Conservation (phyloP, 441 rosid genomes). For the Jatropha podagrica region DNA sequence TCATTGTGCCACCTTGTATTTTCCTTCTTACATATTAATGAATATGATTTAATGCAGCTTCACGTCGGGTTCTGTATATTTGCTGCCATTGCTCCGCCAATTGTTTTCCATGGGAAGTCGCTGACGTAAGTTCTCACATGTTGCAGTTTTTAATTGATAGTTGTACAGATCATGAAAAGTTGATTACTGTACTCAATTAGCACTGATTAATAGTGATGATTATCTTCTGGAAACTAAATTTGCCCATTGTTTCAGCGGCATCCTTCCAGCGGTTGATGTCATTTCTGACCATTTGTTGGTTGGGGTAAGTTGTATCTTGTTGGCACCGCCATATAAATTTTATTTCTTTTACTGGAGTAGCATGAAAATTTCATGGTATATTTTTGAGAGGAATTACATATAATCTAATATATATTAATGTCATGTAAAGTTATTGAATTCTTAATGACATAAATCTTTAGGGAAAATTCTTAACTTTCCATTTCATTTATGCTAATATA, state of each 20-base stretch:
- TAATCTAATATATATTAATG: neutral
- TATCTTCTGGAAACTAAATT: constrained; percentile 15
- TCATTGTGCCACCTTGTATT: neutral
- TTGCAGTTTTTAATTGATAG: neutral
- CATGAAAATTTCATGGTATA: neutral
- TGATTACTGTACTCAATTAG: neutral
- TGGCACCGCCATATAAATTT: neutral
- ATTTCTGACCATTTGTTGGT: constrained; percentile 55
- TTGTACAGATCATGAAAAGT: neutral
- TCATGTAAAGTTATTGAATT: no score
- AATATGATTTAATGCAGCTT: constrained; percentile 44
- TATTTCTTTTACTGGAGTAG: neutral
- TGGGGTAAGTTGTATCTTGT: constrained; percentile 56
- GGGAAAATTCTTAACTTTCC: no score
- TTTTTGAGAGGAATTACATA: neutral
- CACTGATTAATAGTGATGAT: neutral
- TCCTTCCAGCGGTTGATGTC: constrained; percentile 88
- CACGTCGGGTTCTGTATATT: constrained; percentile 86
- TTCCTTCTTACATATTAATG: constrained; percentile 17
- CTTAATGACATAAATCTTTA: no score
- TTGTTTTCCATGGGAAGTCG: constrained; percentile 87
- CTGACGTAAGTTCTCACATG: constrained; percentile 67
- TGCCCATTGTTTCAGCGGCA: constrained; percentile 55
- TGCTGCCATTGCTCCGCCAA: constrained; percentile 95
- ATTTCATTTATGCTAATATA: no score